Evolutionary conservation across 352 stramenopile genomes (phyloP).

Genomic region (Thalassiosira exigua): DNA sequence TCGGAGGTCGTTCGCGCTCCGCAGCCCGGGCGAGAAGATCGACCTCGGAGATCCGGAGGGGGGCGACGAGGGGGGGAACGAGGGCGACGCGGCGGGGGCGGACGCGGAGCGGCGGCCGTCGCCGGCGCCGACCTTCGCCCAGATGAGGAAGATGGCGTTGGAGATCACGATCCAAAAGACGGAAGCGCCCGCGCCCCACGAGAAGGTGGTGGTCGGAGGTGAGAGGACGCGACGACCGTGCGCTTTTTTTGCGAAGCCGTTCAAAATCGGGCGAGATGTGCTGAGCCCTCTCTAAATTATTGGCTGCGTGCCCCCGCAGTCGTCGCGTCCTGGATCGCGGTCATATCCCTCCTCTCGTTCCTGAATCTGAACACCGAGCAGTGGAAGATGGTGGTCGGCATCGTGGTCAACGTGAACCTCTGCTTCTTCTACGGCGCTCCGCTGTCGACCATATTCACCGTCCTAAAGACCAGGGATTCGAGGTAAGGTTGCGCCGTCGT

Average conservation of each 20-base stretch:
- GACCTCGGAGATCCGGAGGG: background rate
- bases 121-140: constrained; percentile 21
- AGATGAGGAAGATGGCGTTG: constrained; percentile 37
- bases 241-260: too few relatives aligned
- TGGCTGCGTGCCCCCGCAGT: too few relatives aligned
- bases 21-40: background rate
- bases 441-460: constrained; percentile 64
- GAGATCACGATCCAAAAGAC: constrained; percentile 40
- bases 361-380: constrained; percentile 23
- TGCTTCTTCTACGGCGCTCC: constrained; percentile 82
- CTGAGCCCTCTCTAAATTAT: too few relatives aligned
- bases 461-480: constrained; percentile 64
- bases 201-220: constrained; percentile 41
- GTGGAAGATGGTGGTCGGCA: constrained; percentile 59
- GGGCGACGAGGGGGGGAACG: constrained; percentile 3
- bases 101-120: background rate
- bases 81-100: background rate
- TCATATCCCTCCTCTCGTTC: constrained; percentile 50
- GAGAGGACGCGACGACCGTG: background rate
- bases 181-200: constrained; percentile 37
- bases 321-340: constrained; percentile 33
- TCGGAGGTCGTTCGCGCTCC: constrained; percentile 28
- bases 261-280: too few relatives aligned
- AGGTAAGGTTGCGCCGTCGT: too few relatives aligned
- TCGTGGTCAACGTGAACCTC: constrained; percentile 74